phyloP scores from a whole-genome alignment of 371 early-diverging fungal genomes.

The Mucor racemosus region DNA sequence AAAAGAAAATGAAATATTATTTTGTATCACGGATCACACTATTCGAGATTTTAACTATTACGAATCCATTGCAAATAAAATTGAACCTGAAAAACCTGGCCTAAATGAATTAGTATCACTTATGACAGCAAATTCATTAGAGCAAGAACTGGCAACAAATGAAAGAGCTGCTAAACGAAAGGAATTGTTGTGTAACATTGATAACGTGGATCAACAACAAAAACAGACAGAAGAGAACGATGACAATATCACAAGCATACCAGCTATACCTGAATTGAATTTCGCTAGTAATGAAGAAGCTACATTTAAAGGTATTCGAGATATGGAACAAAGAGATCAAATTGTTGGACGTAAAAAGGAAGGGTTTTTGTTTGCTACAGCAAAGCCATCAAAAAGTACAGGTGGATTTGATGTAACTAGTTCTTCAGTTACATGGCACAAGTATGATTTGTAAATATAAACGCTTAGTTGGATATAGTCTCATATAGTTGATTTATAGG shows the following conservation, averaged over 20 bases:
- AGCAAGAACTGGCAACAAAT: constrained; percentile 39
- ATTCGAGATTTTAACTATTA: constrained; percentile 44
- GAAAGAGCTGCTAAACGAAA: constrained; percentile 43
- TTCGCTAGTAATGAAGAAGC: not conserved
- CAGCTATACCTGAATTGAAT: not conserved
- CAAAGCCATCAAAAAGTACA: constrained; percentile 42
- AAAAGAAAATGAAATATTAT: constrained; percentile 70
- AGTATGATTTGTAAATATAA: constrained; percentile 1
- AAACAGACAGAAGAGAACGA: constrained; percentile 1
- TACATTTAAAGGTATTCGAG: constrained; percentile 68
- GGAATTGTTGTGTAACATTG: constrained; percentile 2
- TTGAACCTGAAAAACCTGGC: constrained; percentile 33
- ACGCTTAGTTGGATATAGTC: not conserved
- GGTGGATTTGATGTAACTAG: constrained; percentile 16
- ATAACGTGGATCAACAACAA: constrained; percentile 7
- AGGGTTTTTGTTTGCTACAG: constrained; percentile 68
- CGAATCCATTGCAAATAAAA: constrained; percentile 13
- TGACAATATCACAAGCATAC: not conserved
- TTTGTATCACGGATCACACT: constrained; percentile 33
- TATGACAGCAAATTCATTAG: constrained; percentile 44
- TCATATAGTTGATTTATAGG: too few species aligned
- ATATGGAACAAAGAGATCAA: constrained; percentile 60
- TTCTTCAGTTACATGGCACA: constrained; percentile 26
- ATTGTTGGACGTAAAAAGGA: constrained; percentile 61
- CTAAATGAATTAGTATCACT: constrained; percentile 39